Evolutionary conservation across 495 filamentous ascomycete genomes (phyloP), one percentile per base, ranked within the genome.

Genomic region (Lasiosphaeria hispida): DNA sequence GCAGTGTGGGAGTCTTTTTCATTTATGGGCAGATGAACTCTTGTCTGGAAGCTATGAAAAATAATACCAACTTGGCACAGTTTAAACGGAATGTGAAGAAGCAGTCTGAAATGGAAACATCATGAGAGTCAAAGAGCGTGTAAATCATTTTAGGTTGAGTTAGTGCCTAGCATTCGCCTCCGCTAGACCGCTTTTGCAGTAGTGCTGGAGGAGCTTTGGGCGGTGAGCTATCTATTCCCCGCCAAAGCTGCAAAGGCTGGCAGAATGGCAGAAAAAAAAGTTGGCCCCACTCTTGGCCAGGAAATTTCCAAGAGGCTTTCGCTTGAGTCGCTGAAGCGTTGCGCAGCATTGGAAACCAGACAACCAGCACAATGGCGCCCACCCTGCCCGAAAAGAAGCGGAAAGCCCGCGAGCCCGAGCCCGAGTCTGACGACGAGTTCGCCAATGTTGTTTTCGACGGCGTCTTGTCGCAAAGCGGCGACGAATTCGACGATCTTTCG

Each of bases 301-400:
- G 44, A 65, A 63, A 57, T 62, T 63, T 64, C 38, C 42, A 58
- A 11, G 13, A 37, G 53, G 30, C n/a, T 45, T 35, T 55, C 42
- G 53, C 49, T 37, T 33, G 33, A 30, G 39, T 35, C 33, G 50
- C 48, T 51, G 41, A 48, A 64, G 45, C 47, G 47, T 40, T 58
- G 61, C 57, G 68, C 54, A 62, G 56, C 49, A 36, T 53, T 38
- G 53, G 56, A 61, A 52, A 17, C 39, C 57, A 30, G 58, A 6
- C 38, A 39, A 56, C 41, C 60, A 60, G 47, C 43, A 69, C 59
- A 69, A 79, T 79, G 76, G 72, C 58, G 49, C 62, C 69, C 42
- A 69, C 70, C 65, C 45, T 67, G 11, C 43, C 64, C 4, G 73
- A 66, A 37, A 69, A 71, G 62, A 79, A 79, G 75, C 75, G 76